Base-by-base conservation (phyloP, 2,329 filamentous ascomycete genomes). In the Cladorrhinum sp. region DNA sequence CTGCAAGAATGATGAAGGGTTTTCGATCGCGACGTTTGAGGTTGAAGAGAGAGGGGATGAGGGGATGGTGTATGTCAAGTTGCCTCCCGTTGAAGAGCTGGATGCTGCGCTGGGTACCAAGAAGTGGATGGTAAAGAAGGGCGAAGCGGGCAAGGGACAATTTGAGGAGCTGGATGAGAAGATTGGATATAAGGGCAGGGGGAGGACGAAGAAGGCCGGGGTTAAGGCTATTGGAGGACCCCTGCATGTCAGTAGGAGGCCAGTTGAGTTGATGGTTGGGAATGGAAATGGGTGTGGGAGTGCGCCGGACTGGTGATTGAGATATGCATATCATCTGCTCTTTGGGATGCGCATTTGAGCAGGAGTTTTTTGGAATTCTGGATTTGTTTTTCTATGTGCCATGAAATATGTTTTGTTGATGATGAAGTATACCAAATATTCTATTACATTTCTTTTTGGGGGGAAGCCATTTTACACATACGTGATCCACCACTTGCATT, bases 21-120 rank as follows among this genome's bases (percentile, higher is more conserved):
- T 95, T 65, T 92, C 87, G 66, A 93, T 96, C 68, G 91, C 92
- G 2, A 93, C 89, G 0, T 96, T 96, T 73, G 83, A 84, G 0
- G 86, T 85, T 3, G 90, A 96, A 73, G 88, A 88, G 71, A 79
- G 91, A 10, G 59, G 65, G 1, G 91, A 95, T 72, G 91, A 90
- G 0, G 6, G 6, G 20, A 85, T 85, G 81, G 81, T 96, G 2
- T 93, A 95, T 73, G 75, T 96, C 64, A 89, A 89, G 75, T 78
- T 96, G 25, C 92, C 92, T 20, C 88, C 91, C 0, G 82, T 93
- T 0, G 87, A 88, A 57, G 92, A 96, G 76, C 79, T 96, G 50
- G 92, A 96, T 72, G 82, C 81, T 1, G 83, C 91, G 59, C 78
- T 96, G 25, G 91, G 91, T 0, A 96, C 92, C 0, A 79, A 81